Evolutionary conservation across 306 rosid genomes (phyloP), one percentile per base, ranked within the genome.

Genomic region (Cucurbita maxima): DNA sequence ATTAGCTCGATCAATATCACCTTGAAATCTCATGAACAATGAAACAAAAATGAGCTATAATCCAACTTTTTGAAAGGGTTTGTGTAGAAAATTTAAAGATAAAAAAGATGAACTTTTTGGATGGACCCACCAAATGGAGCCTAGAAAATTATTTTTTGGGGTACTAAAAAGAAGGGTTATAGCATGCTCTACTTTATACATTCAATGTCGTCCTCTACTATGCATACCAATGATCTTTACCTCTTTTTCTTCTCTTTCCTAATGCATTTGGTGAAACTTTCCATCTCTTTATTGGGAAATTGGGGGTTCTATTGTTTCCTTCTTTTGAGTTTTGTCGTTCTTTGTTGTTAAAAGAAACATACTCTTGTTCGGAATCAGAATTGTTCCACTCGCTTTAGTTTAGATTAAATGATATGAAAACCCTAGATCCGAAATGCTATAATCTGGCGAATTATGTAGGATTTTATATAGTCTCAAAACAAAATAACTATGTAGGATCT

Each of bases 151-250:
- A 36, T 73, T 76, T 77, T 87, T 83, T 81, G 85, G 88, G 86
- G 61, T 20, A 15, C 34, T 56, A 56, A 56, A 56, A 56, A 56
- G 61, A 56, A 88, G 83, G 81, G 7, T 50, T 63, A 66, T 78
- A 79, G 92, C 96, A 86, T 87, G 95, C 92, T 56, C 30, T 70
- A 88, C 92, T 90, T 88, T 87, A 86, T 87, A 80, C 88, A 86
- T 8, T 55, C 11, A 6, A 0, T 4, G 0, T 56, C 5, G 9
- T 20, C 6, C 79, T 55, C 62, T 56, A 75, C 50, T 43, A 70
- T 8, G 14, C 45, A 15, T 52, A 15, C 56, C 19, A 52, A 52
- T 52, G 30, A 14, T 75, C 76, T 75, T 79, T 82, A 66, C 48
- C 85, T 84, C 37, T 60, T 59, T 61, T 36, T 37, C 5, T 36